These are phyloP conservation scores for Ophiostoma angusticollis DNA, from an alignment of 2,329 filamentous ascomycete genomes.

Conservation along the genomic window DNA sequence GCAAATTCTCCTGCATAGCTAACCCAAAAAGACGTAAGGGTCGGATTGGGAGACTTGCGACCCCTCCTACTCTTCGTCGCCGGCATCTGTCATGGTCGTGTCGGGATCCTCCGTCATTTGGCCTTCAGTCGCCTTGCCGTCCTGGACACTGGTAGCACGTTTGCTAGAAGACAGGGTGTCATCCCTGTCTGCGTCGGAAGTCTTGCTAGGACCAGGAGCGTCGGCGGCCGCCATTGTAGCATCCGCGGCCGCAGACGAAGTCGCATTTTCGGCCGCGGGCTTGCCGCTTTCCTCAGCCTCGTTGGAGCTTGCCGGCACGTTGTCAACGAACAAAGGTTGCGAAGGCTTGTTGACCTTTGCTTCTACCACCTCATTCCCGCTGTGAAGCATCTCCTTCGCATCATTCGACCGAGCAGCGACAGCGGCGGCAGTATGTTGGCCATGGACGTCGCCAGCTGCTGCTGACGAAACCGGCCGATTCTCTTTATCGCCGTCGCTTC, in stretches of 20 bases:
- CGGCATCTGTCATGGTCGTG: conserved; percentile 12
- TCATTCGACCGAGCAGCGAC: not conserved
- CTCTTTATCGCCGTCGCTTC: conserved; percentile 34
- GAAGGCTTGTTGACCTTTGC: too few species aligned
- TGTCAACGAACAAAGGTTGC: too few species aligned
- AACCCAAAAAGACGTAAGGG: too few species aligned
- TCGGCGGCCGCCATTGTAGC: not conserved
- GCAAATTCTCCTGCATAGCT: too few species aligned
- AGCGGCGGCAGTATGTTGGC: conserved; percentile 1
- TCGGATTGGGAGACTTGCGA: too few species aligned
- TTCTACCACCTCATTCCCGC: too few species aligned
- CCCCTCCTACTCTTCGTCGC: conserved; percentile 5
- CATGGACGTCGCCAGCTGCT: too few species aligned
- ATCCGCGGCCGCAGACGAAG: not conserved
- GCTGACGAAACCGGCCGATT: conserved; percentile 23
- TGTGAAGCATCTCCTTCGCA: not conserved
- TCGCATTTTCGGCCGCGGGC: not conserved
- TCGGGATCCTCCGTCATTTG: conserved; percentile 1
- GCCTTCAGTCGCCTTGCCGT: not conserved
- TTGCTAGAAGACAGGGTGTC: too few species aligned
- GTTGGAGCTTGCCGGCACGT: not conserved
- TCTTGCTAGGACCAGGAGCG: too few species aligned
- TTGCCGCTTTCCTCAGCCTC: not conserved
- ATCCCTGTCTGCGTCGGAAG: too few species aligned
- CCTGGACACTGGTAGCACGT: too few species aligned